These are phyloP conservation scores for Knoxia roxburghii DNA, from an alignment of 257 asterid genomes.

Conservation along the genomic window DNA sequence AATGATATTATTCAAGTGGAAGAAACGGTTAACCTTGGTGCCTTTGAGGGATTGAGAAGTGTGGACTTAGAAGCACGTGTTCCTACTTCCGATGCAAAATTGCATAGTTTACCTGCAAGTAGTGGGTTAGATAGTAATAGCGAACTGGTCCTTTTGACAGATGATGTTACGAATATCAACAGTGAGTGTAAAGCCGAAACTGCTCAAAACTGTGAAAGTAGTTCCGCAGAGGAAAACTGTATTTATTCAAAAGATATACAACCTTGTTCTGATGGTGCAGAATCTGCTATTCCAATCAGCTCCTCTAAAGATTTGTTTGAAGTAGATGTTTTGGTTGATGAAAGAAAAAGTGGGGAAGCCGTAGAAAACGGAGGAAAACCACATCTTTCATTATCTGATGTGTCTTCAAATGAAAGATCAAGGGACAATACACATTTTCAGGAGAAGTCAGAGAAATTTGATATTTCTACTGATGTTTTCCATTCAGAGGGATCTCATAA, in stretches of 20 bases:
- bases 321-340: conserved; percentile 22
- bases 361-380: not conserved
- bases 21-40: conserved; percentile 16
- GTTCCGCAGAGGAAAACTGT: conserved; percentile 26
- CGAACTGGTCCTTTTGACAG: conserved; percentile 4
- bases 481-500: conserved; percentile 22
- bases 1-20: conserved; percentile 18
- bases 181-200: conserved; percentile 10
- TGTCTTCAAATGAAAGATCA: not conserved
- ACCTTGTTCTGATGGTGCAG: conserved; percentile 21
- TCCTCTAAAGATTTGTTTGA: conserved; percentile 20
- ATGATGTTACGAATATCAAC: conserved; percentile 11
- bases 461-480: conserved; percentile 18
- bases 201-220: conserved; percentile 3
- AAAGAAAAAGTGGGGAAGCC: conserved; percentile 14
- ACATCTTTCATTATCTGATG: conserved; percentile 1
- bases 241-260: conserved; percentile 20
- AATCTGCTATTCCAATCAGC: conserved; percentile 22
- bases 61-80: conserved; percentile 27
- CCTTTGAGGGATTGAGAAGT: conserved; percentile 21
- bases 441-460: conserved; percentile 18
- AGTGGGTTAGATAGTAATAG: conserved; percentile 10
- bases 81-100: conserved; percentile 26
- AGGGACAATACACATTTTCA: conserved; percentile 24
- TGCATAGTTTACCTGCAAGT: conserved; percentile 26